Evolutionary conservation across 306 rosid genomes (phyloP).

Genomic region (Rosa chinensis): DNA sequence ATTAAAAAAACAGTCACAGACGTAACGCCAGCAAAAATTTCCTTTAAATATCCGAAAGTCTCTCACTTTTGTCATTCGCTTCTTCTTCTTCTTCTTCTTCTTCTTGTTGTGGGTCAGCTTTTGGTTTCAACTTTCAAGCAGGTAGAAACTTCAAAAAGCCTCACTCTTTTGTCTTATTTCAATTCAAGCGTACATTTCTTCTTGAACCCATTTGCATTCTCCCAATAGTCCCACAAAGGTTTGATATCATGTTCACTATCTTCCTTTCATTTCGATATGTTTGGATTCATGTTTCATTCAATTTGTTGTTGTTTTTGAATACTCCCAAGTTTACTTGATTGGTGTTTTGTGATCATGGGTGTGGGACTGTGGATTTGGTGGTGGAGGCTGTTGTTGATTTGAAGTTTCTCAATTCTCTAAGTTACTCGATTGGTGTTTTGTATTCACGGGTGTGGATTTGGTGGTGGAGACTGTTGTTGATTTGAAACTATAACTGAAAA

Average conservation of each 20-base stretch:
- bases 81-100: background rate
- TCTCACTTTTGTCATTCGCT: background rate
- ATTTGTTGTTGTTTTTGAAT: background rate
- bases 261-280: background rate
- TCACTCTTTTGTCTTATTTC: conserved; percentile 10
- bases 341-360: background rate
- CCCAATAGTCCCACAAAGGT: background rate
- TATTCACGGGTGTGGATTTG: background rate
- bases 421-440: background rate
- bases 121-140: conserved; percentile 12
- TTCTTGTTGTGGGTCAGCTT: conserved; percentile 1
- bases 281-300: background rate
- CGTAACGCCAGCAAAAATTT: background rate
- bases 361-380: background rate
- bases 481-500: background rate
- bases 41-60: conserved; percentile 3
- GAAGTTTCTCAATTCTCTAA: background rate
- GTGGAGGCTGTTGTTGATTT: background rate
- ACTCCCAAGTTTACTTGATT: background rate
- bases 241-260: background rate
- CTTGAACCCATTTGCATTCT: conserved; percentile 8
- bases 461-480: background rate
- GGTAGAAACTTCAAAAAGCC: background rate
- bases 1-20: background rate
- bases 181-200: background rate